Evolutionary conservation across 257 asterid genomes (phyloP).

Genomic region (Craterostigma plantagineum): DNA sequence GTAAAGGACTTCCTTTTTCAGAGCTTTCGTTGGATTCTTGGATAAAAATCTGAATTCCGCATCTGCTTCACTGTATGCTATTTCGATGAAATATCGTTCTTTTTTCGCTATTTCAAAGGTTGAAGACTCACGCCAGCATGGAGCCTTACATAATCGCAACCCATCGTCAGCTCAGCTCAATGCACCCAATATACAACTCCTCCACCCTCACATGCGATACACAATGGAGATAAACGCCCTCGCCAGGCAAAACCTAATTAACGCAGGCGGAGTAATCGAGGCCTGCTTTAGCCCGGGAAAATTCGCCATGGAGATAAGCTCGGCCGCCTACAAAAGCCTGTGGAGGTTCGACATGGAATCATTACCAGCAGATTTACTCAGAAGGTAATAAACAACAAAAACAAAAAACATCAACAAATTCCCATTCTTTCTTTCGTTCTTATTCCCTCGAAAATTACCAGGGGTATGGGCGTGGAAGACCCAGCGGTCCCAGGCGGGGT

Average conservation of each 20-base stretch:
- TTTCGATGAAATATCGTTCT: neutral
- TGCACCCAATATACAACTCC: constrained; percentile 59
- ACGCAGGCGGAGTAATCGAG: constrained; percentile 55
- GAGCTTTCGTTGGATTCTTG: neutral
- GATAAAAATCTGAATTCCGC: neutral
- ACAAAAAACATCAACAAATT: too few relatives aligned
- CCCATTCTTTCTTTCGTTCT: too few relatives aligned
- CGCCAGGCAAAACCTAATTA: constrained; percentile 50
- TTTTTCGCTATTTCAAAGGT: constrained; percentile 18
- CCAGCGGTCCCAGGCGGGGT: constrained; percentile 48
- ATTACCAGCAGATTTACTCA: constrained; percentile 47
- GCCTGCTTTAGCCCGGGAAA: constrained; percentile 29
- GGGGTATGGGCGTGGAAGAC: constrained; percentile 81
- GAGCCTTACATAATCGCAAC: constrained; percentile 79
- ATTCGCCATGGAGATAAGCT: constrained; percentile 37
- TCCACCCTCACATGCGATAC: constrained; percentile 64
- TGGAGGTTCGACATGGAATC: constrained; percentile 66
- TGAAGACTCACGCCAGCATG: constrained; percentile 47
- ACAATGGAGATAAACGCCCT: constrained; percentile 77
- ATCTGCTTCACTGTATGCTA: too few relatives aligned
- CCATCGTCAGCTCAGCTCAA: constrained; percentile 50
- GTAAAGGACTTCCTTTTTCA: constrained; percentile 15
- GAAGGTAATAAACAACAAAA: constrained; percentile 17
- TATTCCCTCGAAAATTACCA: constrained; percentile 1
- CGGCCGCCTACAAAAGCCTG: constrained; percentile 35